These are phyloP conservation scores for Bonia amplexicaulis DNA, from an alignment of 176 grass and related monocot genomes.

Conservation along the genomic window DNA sequence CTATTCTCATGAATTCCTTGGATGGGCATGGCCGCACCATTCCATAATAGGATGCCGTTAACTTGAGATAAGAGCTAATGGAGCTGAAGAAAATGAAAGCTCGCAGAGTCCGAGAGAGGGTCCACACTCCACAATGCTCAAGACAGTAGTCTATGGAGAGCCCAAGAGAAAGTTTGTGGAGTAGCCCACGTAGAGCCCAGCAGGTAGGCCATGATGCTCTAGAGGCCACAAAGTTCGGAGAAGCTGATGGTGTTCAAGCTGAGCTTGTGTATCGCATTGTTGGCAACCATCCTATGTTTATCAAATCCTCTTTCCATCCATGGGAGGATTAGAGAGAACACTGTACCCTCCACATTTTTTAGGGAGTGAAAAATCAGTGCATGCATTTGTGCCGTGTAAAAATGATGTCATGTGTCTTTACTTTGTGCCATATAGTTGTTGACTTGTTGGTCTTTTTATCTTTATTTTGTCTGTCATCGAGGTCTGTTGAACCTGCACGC, in stretches of 20 bases:
- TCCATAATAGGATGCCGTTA: conserved; percentile 18
- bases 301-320: neutral
- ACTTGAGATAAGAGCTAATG: neutral
- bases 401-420: neutral
- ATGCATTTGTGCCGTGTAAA: neutral
- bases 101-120: neutral
- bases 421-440: neutral
- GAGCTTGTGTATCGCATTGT: neutral
- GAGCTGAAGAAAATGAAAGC: neutral
- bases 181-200: neutral
- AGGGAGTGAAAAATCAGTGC: neutral
- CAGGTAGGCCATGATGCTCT: neutral
- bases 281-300: neutral
- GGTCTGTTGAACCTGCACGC: neutral
- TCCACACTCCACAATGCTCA: neutral
- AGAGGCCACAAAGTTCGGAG: neutral
- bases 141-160: neutral
- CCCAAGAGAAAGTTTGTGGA: neutral
- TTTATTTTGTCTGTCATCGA: neutral
- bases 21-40: neutral
- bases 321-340: neutral
- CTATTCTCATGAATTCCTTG: neutral
- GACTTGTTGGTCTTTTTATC: neutral
- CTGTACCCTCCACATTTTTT: neutral
- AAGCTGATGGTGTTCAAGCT: neutral